A percentile compares a stretch with the other conserved stretches of the same genome.
phyloP scores from a whole-genome alignment of 768 basidiomycete genomes.

The Coprinopsis marcescibilis region DNA sequence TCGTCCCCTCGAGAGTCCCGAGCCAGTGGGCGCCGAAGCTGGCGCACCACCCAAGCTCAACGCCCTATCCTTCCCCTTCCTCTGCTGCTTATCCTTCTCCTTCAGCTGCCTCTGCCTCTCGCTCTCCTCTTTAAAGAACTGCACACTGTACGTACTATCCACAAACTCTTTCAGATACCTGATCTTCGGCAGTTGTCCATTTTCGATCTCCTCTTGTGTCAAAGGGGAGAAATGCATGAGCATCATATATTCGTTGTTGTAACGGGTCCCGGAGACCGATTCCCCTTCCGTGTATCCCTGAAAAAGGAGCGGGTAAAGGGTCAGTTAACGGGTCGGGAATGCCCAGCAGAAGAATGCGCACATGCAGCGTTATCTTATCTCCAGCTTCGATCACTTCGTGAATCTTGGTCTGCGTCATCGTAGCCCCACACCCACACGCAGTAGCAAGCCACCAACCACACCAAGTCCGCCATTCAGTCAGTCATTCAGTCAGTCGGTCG shows the following conservation, averaged over 20 bases:
- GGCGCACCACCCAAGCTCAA: too few relatives aligned
- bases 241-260: constrained; percentile 20
- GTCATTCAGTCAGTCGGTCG: too few relatives aligned
- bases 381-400: constrained; percentile 28
- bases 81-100: constrained; percentile 6
- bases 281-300: constrained; percentile 23
- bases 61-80: background rate
- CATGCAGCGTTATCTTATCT: constrained; percentile 27
- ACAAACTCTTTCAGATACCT: constrained; percentile 15
- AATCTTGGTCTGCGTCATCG: constrained; percentile 19
- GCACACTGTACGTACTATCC: constrained; percentile 9
- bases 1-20: too few relatives aligned
- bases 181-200: constrained; percentile 16
- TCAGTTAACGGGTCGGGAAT: background rate
- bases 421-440: background rate
- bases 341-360: constrained; percentile 10
- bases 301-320: background rate
- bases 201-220: background rate
- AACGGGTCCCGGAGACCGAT: constrained; percentile 21
- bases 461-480: too few relatives aligned
- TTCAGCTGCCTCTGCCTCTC: constrained; percentile 11
- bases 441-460: background rate
- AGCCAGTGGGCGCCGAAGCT: too few relatives aligned
- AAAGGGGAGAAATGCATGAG: constrained; percentile 16
- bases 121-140: constrained; percentile 15